Conservation (phyloP, 1,284 basidiomycete species). For the Caloboletus firmus region DNA sequence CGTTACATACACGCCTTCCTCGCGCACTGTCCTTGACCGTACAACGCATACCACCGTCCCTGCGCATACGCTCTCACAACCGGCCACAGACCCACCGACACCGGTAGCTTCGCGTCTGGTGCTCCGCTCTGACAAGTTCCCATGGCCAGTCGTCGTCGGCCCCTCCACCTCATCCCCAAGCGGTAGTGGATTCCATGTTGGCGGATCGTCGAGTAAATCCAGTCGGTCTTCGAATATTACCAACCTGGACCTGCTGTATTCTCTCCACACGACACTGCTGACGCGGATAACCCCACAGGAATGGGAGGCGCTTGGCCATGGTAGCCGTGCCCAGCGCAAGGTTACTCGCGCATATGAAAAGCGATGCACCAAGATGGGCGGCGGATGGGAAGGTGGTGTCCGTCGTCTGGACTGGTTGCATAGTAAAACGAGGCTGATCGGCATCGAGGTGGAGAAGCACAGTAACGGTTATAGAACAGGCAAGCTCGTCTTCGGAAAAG, state of each 20-base stretch:
- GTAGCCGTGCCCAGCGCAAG: constrained; percentile 51
- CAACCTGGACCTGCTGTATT: constrained; percentile 62
- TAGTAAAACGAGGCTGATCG: constrained; percentile 58
- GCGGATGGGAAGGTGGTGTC: constrained; percentile 67
- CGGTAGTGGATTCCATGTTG: constrained; percentile 24
- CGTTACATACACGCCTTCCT: constrained; percentile 55
- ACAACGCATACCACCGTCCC: constrained; percentile 55
- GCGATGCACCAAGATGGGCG: constrained; percentile 61
- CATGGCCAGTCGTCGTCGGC: constrained; percentile 57
- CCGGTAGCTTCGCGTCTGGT: constrained; percentile 49
- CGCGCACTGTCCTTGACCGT: constrained; percentile 56
- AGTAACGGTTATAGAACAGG: too few relatives aligned
- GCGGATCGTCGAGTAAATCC: constrained; percentile 34
- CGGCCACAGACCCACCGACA: constrained; percentile 60
- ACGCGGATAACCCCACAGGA: constrained; percentile 60
- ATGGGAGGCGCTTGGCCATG: constrained; percentile 59
- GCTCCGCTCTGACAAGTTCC: constrained; percentile 57
- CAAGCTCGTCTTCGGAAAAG: too few relatives aligned
- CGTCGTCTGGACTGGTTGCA: constrained; percentile 66
- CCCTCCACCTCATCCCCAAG: constrained; percentile 30
- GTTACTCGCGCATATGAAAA: constrained; percentile 62
- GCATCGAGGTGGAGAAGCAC: constrained; percentile 59
- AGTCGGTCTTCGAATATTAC: constrained; percentile 44
- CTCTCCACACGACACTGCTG: constrained; percentile 56
- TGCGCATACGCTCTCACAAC: constrained; percentile 56